phyloP scores from a whole-genome alignment of 2,329 filamentous ascomycete species.

The Ophiostoma triangulosporum region DNA sequence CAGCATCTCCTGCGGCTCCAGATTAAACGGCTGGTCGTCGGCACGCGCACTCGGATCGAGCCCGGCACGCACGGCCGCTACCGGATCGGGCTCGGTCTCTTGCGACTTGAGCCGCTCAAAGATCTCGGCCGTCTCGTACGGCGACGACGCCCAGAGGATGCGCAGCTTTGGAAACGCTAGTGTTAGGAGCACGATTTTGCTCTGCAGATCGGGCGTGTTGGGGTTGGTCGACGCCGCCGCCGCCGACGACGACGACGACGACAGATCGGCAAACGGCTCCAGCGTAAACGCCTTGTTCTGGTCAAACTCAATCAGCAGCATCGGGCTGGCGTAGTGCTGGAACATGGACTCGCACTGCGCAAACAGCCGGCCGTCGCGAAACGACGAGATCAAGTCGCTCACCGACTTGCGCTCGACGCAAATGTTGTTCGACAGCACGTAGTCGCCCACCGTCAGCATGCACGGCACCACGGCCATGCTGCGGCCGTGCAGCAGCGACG shows the following conservation, averaged over 20 bases:
- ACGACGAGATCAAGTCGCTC: conserved; percentile 78
- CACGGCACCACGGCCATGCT: conserved; percentile 84
- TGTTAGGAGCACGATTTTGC: conserved; percentile 82
- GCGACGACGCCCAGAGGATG: conserved; percentile 86
- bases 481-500: conserved; percentile 79
- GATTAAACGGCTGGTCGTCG: conserved; percentile 61
- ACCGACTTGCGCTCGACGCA: conserved; percentile 93
- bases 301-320: conserved; percentile 96
- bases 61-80: conserved; percentile 72
- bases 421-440: conserved; percentile 80
- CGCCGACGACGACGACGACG: conserved; percentile 13
- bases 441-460: conserved; percentile 93
- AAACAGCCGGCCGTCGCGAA: conserved; percentile 83
- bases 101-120: conserved; percentile 88
- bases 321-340: conserved; percentile 74
- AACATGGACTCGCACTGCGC: conserved; percentile 91
- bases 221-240: conserved; percentile 28
- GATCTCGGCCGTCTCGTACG: conserved; percentile 94
- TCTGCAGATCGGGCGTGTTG: conserved; percentile 69
- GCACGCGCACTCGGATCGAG: conserved; percentile 50
- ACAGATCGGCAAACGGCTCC: conserved; percentile 60
- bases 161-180: conserved; percentile 80
- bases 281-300: conserved; percentile 95
- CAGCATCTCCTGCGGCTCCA: conserved; percentile 83
- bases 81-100: conserved; percentile 78